phyloP scores from a whole-genome alignment of 2,329 filamentous ascomycete genomes.

The Bipolaris bicolor region DNA sequence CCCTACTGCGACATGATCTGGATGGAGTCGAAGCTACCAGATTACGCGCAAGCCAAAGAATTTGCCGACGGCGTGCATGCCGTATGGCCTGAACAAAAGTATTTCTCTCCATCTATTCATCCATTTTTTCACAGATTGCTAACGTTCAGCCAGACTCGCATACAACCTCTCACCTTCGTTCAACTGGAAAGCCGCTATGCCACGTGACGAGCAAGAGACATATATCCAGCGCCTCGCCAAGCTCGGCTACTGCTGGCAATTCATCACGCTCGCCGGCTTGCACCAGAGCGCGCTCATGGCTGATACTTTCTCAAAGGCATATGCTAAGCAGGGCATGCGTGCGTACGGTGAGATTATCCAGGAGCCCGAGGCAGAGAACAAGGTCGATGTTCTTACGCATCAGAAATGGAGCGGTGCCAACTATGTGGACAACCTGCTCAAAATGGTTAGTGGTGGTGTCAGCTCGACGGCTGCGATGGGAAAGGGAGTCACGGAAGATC shows the following conservation, averaged over 20 bases:
- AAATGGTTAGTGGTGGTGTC: slow-evolving; percentile 95
- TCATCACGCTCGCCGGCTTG: slow-evolving; percentile 97
- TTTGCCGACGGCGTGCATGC: slow-evolving; percentile 94
- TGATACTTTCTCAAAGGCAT: slow-evolving; percentile 85
- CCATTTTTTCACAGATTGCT: background rate
- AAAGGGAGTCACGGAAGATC: slow-evolving; percentile 95
- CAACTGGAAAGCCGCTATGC: slow-evolving; percentile 99
- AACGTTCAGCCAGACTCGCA: slow-evolving; percentile 68
- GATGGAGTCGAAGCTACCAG: slow-evolving; percentile 99
- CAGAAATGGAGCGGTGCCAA: slow-evolving; percentile 98
- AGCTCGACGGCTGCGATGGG: slow-evolving; percentile 95
- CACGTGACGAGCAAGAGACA: slow-evolving; percentile 88
- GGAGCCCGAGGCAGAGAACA: slow-evolving; percentile 91
- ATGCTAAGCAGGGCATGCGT: slow-evolving; percentile 83
- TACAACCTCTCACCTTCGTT: slow-evolving; percentile 99
- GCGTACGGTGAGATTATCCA: slow-evolving; percentile 97
- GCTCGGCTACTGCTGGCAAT: slow-evolving; percentile 99
- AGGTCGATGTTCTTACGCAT: slow-evolving; percentile 95
- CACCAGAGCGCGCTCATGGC: slow-evolving; percentile 94
- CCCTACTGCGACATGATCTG: slow-evolving; percentile 96
- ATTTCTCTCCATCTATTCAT: slow-evolving; percentile 46
- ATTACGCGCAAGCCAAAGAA: slow-evolving; percentile 87
- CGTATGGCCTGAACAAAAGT: slow-evolving; percentile 96
- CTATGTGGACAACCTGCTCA: slow-evolving; percentile 92
- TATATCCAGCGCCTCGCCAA: slow-evolving; percentile 88